Evolutionary conservation across 768 basidiomycete genomes (phyloP), one percentile per base, ranked within the genome.

Genomic region (Pluteus cervinus): DNA sequence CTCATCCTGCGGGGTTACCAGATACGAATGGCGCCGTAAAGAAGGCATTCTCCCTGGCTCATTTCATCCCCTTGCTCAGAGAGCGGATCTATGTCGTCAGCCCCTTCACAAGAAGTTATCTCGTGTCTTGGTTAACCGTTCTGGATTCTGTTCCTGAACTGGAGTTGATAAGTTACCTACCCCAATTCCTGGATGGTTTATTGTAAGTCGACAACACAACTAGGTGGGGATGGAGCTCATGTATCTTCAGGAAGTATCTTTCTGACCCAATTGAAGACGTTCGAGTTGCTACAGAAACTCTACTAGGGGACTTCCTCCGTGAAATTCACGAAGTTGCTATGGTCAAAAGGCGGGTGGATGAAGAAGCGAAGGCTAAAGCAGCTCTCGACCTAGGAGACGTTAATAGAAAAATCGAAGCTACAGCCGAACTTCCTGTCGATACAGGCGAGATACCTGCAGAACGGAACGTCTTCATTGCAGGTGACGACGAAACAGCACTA

Each of bases 61-160:
- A 87, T 45, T 98, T 98, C 55, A 91, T 99, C 30, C 96, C 96
- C 15, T 68, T 99, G 18, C 74, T 99, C 5, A 76, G 82, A 33
- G 94, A 98, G 46, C 75, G 96, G 44, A 91, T 98, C 36, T 86
- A 93, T 50, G 96, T 98, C 46, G 68, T 98, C 55, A 93, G 84
- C 55, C 94, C 96, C 1, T 92, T 94, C 56, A 94, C 96, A 1
- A 69, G 96, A 43, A 94, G 83, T 56, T 98, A 92, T 57, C 75
- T 99, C n/a, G 89, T 96, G 23, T 85, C 86, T 1, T 99, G 96
- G 96, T 88, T 98, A 41, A 88, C 77, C 29, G 87, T 96, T 4
- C 73, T 99, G 30, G 92, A 97, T 54, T 93, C 91, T 14, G 88
- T 98, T 4, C 96, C 96, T 8, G 96, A 99, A 53, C 68, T 99